These are phyloP conservation scores for Vaccinium darrowii DNA, from an alignment of 148 eudicot species.

Conservation along the genomic window DNA sequence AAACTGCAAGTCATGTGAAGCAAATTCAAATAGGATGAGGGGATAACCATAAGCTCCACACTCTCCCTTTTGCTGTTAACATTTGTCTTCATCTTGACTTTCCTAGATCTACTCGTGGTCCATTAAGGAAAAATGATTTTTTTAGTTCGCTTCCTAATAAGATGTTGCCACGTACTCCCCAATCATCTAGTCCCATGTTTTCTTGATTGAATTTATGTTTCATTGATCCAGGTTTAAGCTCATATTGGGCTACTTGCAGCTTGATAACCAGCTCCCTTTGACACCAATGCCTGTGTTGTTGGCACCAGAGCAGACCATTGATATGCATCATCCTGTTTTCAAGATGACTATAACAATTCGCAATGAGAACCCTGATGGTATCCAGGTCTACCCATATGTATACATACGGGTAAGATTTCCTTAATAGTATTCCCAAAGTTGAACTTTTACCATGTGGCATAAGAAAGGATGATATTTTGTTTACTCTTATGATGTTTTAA, in stretches of 20 bases:
- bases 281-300: constrained; percentile 85
- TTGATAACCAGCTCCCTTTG: constrained; percentile 93
- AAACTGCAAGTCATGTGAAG: not conserved
- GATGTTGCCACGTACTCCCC: not conserved
- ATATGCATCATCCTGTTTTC: constrained; percentile 76
- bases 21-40: not conserved
- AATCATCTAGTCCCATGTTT: not conserved
- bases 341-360: constrained; percentile 74
- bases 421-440: not conserved
- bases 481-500: no score
- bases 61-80: not conserved
- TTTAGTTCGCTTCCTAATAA: not conserved
- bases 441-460: not conserved
- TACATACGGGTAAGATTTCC: constrained; percentile 69
- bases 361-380: constrained; percentile 83
- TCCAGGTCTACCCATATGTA: constrained; percentile 82
- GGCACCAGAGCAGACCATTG: constrained; percentile 78
- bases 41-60: not conserved
- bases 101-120: not conserved
- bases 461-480: not conserved
- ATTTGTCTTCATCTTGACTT: not conserved
- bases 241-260: constrained; percentile 76
- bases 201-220: not conserved
- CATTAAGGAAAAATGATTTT: not conserved
- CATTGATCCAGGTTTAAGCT: constrained; percentile 73